Percentiles rank a stretch among this genome's conserved stretches.
These are phyloP conservation scores for Globisporangium orthogonon DNA, from an alignment of 352 stramenopile genomes.

Conservation along the genomic window DNA sequence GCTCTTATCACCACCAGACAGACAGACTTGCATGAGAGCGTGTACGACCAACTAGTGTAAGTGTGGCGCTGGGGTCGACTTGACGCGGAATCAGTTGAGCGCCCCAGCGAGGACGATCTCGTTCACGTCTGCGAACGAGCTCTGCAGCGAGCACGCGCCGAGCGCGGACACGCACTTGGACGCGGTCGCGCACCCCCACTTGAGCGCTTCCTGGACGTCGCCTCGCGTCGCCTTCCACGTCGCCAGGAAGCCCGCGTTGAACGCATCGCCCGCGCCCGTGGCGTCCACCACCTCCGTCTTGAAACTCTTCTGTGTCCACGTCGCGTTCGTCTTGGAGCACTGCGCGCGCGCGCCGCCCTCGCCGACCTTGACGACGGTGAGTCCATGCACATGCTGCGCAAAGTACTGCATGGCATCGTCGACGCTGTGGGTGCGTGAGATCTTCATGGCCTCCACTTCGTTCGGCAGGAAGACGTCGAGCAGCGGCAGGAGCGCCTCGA, in stretches of 20 bases:
- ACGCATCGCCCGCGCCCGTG: conserved; percentile 80
- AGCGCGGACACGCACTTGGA: conserved; percentile 47
- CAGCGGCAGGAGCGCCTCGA: conserved; percentile 55
- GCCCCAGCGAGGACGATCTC: conserved; percentile 18
- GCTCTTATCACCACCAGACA: not conserved
- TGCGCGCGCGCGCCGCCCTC: conserved; percentile 47
- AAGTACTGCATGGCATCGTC: conserved; percentile 56
- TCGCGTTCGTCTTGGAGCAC: conserved; percentile 29
- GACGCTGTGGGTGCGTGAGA: conserved; percentile 36
- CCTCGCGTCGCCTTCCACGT: conserved; percentile 55
- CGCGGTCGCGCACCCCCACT: conserved; percentile 66
- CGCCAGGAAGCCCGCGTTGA: conserved; percentile 75
- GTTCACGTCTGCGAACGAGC: conserved; percentile 40
- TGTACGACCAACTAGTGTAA: too few relatives aligned
- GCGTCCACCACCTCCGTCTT: conserved; percentile 61
- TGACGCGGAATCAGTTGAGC: not conserved
- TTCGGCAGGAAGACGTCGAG: conserved; percentile 83
- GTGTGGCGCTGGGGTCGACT: too few relatives aligned
- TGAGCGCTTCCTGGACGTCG: conserved; percentile 42
- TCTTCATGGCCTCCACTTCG: conserved; percentile 72
- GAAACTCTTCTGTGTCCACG: conserved; percentile 48
- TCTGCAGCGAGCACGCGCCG: conserved; percentile 42
- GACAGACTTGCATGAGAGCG: not conserved
- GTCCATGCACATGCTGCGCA: conserved; percentile 23
- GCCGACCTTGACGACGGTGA: conserved; percentile 73